Base-by-base conservation (phyloP, 2,329 filamentous ascomycete species). In the Alternaria sp. region DNA sequence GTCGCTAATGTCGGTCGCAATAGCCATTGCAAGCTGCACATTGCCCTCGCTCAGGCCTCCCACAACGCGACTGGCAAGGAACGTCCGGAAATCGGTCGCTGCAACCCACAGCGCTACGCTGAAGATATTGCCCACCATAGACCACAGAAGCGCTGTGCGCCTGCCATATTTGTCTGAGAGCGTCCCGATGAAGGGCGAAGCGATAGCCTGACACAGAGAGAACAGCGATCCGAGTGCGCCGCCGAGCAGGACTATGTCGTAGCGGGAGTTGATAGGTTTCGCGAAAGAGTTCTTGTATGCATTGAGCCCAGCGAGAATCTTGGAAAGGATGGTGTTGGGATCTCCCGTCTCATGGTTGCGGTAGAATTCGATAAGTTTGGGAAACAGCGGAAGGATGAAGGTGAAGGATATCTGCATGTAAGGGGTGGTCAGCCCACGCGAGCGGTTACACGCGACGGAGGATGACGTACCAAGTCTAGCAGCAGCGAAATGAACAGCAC, bases 31-130 rank as follows among this genome's bases (percentile, higher is more conserved):
- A 14, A 99, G 85, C 82, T 99, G 95, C 3, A 99, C 92, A 71
- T 99, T 99, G 64, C 95, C 95, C 82, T 99, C 95, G 58, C 94
- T 97, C 66, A 99, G 81, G 0, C 95, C 95, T 25, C 95, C 95
- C 1, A 99, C 92, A 2, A 99, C 82, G 52, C 95, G 89, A 70
- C 93, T 97, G n/a, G 93, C 92, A 30, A 99, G 85, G 76, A 99
- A 99, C 2, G 94, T 98, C 43, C 94, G 89, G 81, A 99, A 99
- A 81, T 98, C 94, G 55, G 92, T 91, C 1, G 95, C 95, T 45
- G 90, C 87, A 9, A 97, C 93, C 95, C 95, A 99, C 12, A 99
- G 87, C 28, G 96, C 89, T 9, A 99, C 95, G 22, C 92, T 97
- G 54, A 96, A 81, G 54, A 97, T 93, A 78, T 99, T 99, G 41